A percentile compares a stretch with the other conserved stretches of the same genome.
Evolutionary conservation across 768 basidiomycete species (phyloP).

Genomic region (Tylopilus rubrobrunneus): DNA sequence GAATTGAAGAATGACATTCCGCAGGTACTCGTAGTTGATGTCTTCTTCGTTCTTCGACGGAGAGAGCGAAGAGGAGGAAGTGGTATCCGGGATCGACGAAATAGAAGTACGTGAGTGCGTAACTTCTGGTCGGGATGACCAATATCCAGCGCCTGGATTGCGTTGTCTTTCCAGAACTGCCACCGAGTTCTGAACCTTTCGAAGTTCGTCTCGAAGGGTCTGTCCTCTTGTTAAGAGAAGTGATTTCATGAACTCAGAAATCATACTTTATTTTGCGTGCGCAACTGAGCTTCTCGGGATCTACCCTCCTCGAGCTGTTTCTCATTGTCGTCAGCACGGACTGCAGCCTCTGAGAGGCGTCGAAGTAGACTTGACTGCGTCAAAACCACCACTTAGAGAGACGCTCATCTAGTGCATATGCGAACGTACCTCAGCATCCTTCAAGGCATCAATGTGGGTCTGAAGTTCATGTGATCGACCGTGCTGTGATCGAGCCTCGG

Average conservation of each 20-base stretch:
- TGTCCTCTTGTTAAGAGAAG: slow-evolving; percentile 30
- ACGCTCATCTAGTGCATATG: neutral
- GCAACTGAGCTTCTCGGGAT: slow-evolving; percentile 63
- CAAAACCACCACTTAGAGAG: neutral
- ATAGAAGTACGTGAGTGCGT: slow-evolving; percentile 35
- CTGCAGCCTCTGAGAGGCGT: slow-evolving; percentile 45
- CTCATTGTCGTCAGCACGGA: slow-evolving; percentile 52
- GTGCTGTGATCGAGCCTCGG: slow-evolving; percentile 46
- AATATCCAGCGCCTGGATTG: slow-evolving; percentile 93
- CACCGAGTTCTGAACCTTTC: slow-evolving; percentile 93
- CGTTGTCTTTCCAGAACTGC: slow-evolving; percentile 86
- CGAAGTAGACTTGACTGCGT: slow-evolving; percentile 44
- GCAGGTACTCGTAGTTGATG: slow-evolving; percentile 90
- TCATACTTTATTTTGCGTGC: slow-evolving; percentile 73
- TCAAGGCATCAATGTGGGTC: slow-evolving; percentile 42
- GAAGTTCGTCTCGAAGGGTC: slow-evolving; percentile 89
- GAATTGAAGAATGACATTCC: slow-evolving; percentile 96
- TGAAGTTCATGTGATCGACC: slow-evolving; percentile 55
- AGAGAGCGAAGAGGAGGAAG: slow-evolving; percentile 33
- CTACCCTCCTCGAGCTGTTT: slow-evolving; percentile 72
- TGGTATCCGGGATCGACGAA: slow-evolving; percentile 41
- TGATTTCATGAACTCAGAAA: neutral
- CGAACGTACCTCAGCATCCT: slow-evolving; percentile 60
- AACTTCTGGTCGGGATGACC: slow-evolving; percentile 50
- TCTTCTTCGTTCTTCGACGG: slow-evolving; percentile 70